phyloP scores from a whole-genome alignment of 495 filamentous ascomycete species.

The Sordaria brevicollis region DNA sequence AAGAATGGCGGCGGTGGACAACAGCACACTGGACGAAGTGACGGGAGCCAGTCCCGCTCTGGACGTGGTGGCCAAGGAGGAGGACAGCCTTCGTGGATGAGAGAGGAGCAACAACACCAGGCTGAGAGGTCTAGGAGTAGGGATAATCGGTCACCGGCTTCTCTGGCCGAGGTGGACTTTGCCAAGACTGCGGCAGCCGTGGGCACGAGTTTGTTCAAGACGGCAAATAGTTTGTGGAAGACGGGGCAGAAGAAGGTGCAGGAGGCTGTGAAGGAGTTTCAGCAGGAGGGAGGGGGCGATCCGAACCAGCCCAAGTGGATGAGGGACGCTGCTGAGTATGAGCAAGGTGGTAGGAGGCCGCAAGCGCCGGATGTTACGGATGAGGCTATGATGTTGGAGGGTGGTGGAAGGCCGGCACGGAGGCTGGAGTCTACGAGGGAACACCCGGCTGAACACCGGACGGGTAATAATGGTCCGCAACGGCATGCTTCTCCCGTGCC shows the following conservation, averaged over 20 bases:
- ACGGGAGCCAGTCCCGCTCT: slow-evolving; percentile 22
- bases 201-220: slow-evolving; percentile 77
- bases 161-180: slow-evolving; percentile 58
- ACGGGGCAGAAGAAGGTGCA: slow-evolving; percentile 89
- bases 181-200: slow-evolving; percentile 72
- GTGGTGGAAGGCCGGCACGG: slow-evolving; percentile 39
- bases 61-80: slow-evolving; percentile 6
- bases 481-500: slow-evolving; percentile 35
- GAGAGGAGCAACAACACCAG: slow-evolving; percentile 14
- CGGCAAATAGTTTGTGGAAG: slow-evolving; percentile 93
- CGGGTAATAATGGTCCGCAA: slow-evolving; percentile 14
- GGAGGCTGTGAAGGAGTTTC: slow-evolving; percentile 84
- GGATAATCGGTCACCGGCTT: slow-evolving; percentile 47
- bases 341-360: slow-evolving; percentile 11
- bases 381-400: slow-evolving; percentile 86
- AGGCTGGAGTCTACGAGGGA: slow-evolving; percentile 14
- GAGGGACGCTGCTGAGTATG: slow-evolving; percentile 48
- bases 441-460: slow-evolving; percentile 11
- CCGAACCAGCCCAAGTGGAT: slow-evolving; percentile 90
- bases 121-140: slow-evolving; percentile 35
- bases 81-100: slow-evolving; percentile 30
- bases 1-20: slow-evolving; percentile 12
- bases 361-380: slow-evolving; percentile 51
- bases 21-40: slow-evolving; percentile 10
- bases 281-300: slow-evolving; percentile 54